Evolutionary conservation across 495 filamentous ascomycete species (phyloP).

Genomic region (Penicillium pancosmium): DNA sequence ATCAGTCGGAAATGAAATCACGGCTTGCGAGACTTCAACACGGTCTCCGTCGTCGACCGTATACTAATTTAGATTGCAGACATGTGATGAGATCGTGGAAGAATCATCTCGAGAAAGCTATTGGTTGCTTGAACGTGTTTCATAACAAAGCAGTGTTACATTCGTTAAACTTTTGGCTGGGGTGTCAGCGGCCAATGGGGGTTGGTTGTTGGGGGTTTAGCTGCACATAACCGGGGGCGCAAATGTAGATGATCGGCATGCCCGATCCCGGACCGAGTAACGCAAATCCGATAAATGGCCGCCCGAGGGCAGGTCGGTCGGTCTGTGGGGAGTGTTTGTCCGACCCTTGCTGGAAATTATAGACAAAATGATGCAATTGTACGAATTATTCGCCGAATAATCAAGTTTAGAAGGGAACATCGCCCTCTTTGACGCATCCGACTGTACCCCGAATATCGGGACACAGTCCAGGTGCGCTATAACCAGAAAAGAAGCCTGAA

Average conservation of each 20-base stretch:
- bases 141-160: slow-evolving; percentile 1
- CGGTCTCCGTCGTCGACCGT: slow-evolving; percentile 1
- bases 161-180: not conserved
- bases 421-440: not conserved
- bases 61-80: not conserved
- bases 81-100: not conserved
- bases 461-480: not conserved
- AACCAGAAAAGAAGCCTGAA: not conserved
- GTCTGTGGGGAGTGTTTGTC: not conserved
- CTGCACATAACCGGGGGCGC: not conserved
- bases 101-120: not conserved
- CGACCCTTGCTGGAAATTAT: not conserved
- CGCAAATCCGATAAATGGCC: slow-evolving; percentile 17
- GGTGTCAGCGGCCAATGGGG: not conserved
- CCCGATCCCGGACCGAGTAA: slow-evolving; percentile 15
- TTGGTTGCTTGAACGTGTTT: slow-evolving; percentile 1
- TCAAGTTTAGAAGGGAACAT: not conserved
- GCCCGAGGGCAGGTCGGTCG: not conserved
- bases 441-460: not conserved
- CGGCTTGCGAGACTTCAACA: not conserved
- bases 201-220: not conserved
- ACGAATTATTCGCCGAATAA: not conserved
- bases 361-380: not conserved
- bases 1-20: slow-evolving; percentile 1
- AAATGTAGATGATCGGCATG: slow-evolving; percentile 11